Conservation (phyloP, 257 asterid genomes). For the Galeopsis tetrahit region DNA sequence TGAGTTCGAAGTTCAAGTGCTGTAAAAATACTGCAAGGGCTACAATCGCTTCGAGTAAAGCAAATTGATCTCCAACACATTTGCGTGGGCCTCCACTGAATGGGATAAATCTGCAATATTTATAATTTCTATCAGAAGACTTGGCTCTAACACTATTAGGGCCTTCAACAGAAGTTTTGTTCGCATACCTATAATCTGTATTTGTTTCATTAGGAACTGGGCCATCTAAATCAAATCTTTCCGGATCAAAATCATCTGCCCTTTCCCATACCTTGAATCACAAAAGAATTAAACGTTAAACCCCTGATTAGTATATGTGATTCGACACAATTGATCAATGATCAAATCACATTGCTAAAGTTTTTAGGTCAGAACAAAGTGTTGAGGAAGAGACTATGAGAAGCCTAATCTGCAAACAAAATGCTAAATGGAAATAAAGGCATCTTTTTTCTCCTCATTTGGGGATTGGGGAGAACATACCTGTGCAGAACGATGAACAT, state of each 20-base stretch:
- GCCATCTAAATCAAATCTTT: slow-evolving; percentile 76
- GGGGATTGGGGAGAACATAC: slow-evolving; percentile 39
- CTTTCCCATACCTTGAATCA: slow-evolving; percentile 83
- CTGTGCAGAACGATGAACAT: slow-evolving; percentile 86
- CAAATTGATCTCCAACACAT: slow-evolving; percentile 98
- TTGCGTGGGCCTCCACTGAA: slow-evolving; percentile 98
- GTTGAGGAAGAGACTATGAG: no score
- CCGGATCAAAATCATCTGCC: slow-evolving; percentile 87
- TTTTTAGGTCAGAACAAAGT: neutral
- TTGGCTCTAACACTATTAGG: slow-evolving; percentile 5
- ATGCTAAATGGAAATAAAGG: no score
- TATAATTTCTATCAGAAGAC: slow-evolving; percentile 16
- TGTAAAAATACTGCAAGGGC: slow-evolving; percentile 77
- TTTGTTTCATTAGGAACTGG: slow-evolving; percentile 87
- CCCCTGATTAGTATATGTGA: neutral
- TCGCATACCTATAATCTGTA: slow-evolving; percentile 75
- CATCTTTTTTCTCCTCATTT: neutral
- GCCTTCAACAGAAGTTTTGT: slow-evolving; percentile 8
- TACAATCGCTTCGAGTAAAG: slow-evolving; percentile 85
- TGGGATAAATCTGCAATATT: slow-evolving; percentile 69
- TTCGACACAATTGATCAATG: no score
- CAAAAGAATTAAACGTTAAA: slow-evolving; percentile 9
- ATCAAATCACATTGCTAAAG: neutral
- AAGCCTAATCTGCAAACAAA: no score
- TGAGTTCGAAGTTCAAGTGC: slow-evolving; percentile 65